Conservation (phyloP, 306 rosid genomes). For the Quercus bicolor region DNA sequence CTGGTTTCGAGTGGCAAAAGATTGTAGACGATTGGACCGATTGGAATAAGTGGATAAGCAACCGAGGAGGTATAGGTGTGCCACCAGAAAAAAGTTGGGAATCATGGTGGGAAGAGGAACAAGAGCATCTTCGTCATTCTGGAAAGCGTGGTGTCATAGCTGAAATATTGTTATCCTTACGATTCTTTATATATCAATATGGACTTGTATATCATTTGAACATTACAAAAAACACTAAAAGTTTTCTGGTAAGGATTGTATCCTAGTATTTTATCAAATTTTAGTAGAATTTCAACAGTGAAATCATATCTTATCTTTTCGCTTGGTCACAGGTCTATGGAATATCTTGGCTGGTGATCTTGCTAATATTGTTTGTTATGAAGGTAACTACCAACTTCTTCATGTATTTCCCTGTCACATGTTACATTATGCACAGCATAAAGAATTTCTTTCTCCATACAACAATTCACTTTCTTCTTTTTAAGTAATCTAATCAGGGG, state of each 20-base stretch:
- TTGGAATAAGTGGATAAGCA: conserved; percentile 98
- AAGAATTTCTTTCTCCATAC: neutral
- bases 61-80: conserved; percentile 92
- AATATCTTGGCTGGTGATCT: conserved; percentile 90
- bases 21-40: conserved; percentile 98
- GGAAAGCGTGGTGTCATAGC: conserved; percentile 78
- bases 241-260: conserved; percentile 56
- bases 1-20: conserved; percentile 99
- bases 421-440: neutral
- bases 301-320: conserved; percentile 12
- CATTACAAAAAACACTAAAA: conserved; percentile 51
- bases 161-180: conserved; percentile 74
- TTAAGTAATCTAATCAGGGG: neutral
- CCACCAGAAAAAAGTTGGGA: conserved; percentile 96
- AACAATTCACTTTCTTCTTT: neutral
- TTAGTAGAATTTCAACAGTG: neutral
- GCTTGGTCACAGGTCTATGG: conserved; percentile 76
- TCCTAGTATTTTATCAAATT: neutral
- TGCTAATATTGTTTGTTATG: conserved; percentile 77
- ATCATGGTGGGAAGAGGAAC: conserved; percentile 99
- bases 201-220: conserved; percentile 91
- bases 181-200: conserved; percentile 93
- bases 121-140: conserved; percentile 86
- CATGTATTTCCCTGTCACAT: neutral
- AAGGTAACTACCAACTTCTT: conserved; percentile 56